These are phyloP conservation scores for Theobroma grandiflorum DNA, from an alignment of 441 rosid species.

Conservation along the genomic window DNA sequence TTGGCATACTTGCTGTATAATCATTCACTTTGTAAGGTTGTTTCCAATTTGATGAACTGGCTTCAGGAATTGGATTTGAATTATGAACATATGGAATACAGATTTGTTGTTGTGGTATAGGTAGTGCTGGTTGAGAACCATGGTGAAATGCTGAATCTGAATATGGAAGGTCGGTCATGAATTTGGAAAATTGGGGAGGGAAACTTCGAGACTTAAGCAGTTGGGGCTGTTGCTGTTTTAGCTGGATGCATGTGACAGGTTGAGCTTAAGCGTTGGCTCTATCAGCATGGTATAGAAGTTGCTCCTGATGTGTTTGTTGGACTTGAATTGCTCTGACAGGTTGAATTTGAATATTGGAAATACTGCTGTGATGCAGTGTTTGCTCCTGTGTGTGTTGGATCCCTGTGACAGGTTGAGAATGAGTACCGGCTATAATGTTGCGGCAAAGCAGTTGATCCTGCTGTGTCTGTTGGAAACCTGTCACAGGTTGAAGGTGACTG, in stretches of 20 bases:
- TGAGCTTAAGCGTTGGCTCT: not conserved
- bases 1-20: not conserved
- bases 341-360: not conserved
- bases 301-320: not conserved
- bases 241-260: not conserved
- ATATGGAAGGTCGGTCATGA: not conserved
- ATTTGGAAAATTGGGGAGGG: conserved; percentile 7
- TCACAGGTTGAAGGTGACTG: not conserved
- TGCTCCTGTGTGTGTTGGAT: not conserved
- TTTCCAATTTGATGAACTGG: not conserved
- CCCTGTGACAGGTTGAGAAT: not conserved
- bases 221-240: conserved; percentile 8
- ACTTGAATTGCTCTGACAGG: conserved; percentile 4
- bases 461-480: not conserved
- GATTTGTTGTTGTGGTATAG: not conserved
- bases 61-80: not conserved
- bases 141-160: not conserved
- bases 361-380: not conserved
- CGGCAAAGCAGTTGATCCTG: not conserved
- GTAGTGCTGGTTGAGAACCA: not conserved
- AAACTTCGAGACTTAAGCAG: conserved; percentile 5
- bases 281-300: not conserved
- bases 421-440: not conserved
- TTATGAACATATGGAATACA: not conserved
- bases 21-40: not conserved